Evolutionary conservation across 257 asterid species (phyloP).

Genomic region (Jaltomata sinuosa): DNA sequence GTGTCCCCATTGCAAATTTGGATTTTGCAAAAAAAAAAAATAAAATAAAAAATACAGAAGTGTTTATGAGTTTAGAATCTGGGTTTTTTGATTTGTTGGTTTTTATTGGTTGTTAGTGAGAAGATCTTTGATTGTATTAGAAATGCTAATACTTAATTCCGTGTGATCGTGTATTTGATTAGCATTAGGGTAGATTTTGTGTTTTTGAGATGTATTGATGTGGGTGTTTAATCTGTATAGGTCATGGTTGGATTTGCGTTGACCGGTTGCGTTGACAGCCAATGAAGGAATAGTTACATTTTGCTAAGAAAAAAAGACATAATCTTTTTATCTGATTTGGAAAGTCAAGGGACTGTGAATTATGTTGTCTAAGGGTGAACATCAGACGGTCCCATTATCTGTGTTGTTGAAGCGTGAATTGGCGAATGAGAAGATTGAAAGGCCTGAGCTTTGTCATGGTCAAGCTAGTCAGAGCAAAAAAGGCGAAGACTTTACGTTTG

Average conservation of each 20-base stretch:
- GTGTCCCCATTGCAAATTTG: not conserved
- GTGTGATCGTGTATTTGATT: not conserved
- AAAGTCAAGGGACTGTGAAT: conserved; percentile 24
- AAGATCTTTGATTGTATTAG: not conserved
- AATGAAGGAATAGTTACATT: conserved; percentile 18
- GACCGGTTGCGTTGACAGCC: conserved; percentile 24
- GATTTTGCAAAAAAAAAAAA: not conserved
- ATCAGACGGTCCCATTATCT: conserved; percentile 85
- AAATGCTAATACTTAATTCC: not conserved
- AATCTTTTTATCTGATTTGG: conserved; percentile 1
- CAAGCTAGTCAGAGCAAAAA: conserved; percentile 92
- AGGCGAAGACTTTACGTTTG: conserved; percentile 84
- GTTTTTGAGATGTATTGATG: not conserved
- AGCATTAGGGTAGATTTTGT: not conserved
- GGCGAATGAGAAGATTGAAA: conserved; percentile 91
- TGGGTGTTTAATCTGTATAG: conserved; percentile 13
- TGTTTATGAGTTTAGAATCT: not conserved
- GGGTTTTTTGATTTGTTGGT: not conserved
- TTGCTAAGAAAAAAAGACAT: conserved; percentile 10
- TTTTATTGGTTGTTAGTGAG: not conserved
- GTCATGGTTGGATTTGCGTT: conserved; percentile 39
- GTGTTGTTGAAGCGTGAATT: conserved; percentile 85
- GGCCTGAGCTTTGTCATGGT: conserved; percentile 72
- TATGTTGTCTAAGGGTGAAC: conserved; percentile 85
- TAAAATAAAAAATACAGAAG: too few relatives aligned